Conservation (phyloP, 257 asterid genomes). For the Fraxinus cuspidata region DNA sequence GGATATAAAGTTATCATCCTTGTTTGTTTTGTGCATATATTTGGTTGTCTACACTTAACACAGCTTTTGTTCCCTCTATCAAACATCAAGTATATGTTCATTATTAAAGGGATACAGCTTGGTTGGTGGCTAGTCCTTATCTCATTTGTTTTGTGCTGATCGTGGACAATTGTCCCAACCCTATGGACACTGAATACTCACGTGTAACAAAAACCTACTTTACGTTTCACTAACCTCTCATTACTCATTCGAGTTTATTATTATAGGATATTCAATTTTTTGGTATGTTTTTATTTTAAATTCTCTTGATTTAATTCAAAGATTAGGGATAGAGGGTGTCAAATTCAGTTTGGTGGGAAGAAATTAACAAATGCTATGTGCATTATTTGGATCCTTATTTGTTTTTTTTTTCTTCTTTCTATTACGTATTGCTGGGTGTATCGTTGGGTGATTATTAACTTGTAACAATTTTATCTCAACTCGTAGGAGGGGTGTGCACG, state of each 20-base stretch:
- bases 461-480: not conserved
- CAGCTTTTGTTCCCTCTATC: not conserved
- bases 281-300: not conserved
- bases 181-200: not conserved
- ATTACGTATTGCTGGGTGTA: not conserved
- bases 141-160: not conserved
- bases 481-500: conserved; percentile 71
- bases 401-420: too few species aligned
- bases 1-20: not conserved
- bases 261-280: not conserved
- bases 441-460: not conserved
- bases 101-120: conserved; percentile 9
- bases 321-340: not conserved
- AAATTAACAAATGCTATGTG: conserved; percentile 1
- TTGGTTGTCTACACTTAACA: not conserved
- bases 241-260: not conserved
- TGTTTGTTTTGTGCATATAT: not conserved
- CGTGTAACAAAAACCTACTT: conserved; percentile 9
- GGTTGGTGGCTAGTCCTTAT: conserved; percentile 5
- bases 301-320: not conserved
- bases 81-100: not conserved
- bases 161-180: not conserved
- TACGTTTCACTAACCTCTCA: not conserved
- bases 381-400: not conserved
- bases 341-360: not conserved